phyloP scores from a whole-genome alignment of 148 eudicot species.

The Chenopodium formosanum region DNA sequence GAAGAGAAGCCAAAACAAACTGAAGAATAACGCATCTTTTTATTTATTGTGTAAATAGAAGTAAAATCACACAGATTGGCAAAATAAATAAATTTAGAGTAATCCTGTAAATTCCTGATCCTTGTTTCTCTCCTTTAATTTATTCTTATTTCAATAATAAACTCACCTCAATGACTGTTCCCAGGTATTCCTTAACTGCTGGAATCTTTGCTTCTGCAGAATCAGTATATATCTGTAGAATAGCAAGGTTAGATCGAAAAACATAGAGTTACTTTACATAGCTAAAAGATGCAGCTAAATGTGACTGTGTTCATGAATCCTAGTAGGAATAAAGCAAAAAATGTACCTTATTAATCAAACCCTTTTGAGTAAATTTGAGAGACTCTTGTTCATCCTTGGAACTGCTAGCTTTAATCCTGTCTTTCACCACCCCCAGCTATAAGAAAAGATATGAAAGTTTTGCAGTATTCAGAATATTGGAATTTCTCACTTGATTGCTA shows the following conservation, averaged over 20 bases:
- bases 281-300: not conserved
- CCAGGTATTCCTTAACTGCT: constrained; percentile 86
- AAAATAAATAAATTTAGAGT: not conserved
- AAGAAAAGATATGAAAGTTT: constrained; percentile 2
- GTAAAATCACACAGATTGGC: not conserved
- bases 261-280: not conserved
- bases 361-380: constrained; percentile 73
- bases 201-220: constrained; percentile 97
- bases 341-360: constrained; percentile 79
- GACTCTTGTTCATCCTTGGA: constrained; percentile 76
- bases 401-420: constrained; percentile 55
- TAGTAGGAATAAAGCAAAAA: constrained; percentile 4
- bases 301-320: not conserved
- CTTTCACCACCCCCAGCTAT: constrained; percentile 74
- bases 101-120: not conserved
- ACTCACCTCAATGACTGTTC: constrained; percentile 77
- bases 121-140: not conserved
- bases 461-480: not conserved
- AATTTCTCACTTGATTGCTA: not conserved
- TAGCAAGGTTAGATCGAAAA: constrained; percentile 13
- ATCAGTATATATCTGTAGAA: constrained; percentile 76
- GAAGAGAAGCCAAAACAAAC: not conserved
- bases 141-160: not conserved
- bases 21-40: not conserved
- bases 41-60: not conserved